These are phyloP conservation scores for Iberis amara DNA, from an alignment of 441 rosid species.

Conservation along the genomic window DNA sequence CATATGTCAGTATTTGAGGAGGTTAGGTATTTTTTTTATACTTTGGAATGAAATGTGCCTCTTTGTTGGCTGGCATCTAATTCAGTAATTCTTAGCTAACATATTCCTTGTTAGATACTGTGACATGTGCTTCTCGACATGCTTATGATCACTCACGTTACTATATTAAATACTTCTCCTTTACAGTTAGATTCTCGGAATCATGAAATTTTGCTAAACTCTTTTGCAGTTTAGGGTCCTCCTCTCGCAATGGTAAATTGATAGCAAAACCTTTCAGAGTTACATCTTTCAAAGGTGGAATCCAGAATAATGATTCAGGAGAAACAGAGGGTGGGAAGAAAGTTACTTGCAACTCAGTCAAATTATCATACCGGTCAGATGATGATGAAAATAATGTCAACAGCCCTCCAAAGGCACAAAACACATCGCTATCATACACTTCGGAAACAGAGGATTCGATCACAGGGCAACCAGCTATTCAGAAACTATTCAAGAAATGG, in stretches of 20 bases:
- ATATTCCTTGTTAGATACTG: constrained; percentile 13
- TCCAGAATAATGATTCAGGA: constrained; percentile 55
- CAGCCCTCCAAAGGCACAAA: constrained; percentile 54
- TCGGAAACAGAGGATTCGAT: constrained; percentile 51
- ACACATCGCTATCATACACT: constrained; percentile 53
- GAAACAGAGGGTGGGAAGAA: constrained; percentile 49
- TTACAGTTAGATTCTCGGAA: constrained; percentile 7
- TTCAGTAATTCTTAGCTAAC: constrained; percentile 1
- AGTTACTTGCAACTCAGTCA: constrained; percentile 46
- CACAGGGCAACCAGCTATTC: constrained; percentile 66
- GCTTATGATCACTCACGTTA: constrained; percentile 1
- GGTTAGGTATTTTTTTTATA: not conserved
- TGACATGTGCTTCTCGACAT: constrained; percentile 7
- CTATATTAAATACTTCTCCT: not conserved
- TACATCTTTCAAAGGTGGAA: constrained; percentile 71
- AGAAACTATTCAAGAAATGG: constrained; percentile 80
- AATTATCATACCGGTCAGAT: constrained; percentile 65
- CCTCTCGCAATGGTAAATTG: constrained; percentile 36
- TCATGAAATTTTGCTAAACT: constrained; percentile 24
- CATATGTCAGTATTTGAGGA: constrained; percentile 10
- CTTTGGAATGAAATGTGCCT: constrained; percentile 1
- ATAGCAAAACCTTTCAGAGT: constrained; percentile 52
- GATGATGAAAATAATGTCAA: constrained; percentile 51
- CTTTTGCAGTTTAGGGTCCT: constrained; percentile 59
- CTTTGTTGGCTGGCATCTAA: constrained; percentile 7